phyloP scores from a whole-genome alignment of 441 rosid species.

The Melastoma candidum region DNA sequence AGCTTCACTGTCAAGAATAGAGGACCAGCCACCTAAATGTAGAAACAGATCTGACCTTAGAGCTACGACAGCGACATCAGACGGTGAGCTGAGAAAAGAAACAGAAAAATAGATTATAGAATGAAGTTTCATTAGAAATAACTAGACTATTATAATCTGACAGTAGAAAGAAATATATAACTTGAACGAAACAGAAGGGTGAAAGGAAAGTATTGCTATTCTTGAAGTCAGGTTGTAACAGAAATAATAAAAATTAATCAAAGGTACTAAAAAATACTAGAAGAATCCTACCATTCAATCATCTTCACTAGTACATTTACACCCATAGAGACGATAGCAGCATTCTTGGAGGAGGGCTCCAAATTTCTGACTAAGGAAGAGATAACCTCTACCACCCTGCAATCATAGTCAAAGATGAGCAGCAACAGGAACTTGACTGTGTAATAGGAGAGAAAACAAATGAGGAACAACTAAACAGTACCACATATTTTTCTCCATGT shows the following conservation, averaged over 20 bases:
- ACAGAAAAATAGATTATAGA: slow-evolving; percentile 2
- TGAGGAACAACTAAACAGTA: slow-evolving; percentile 21
- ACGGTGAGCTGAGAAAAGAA: slow-evolving; percentile 46
- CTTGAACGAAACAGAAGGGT: neutral
- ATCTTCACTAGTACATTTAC: slow-evolving; percentile 64
- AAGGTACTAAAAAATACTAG: slow-evolving; percentile 6
- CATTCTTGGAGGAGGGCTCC: slow-evolving; percentile 44
- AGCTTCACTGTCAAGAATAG: slow-evolving; percentile 33
- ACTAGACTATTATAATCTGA: neutral
- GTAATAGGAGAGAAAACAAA: slow-evolving; percentile 4
- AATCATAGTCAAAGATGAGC: slow-evolving; percentile 5
- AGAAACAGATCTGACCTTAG: slow-evolving; percentile 56
- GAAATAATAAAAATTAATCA: slow-evolving; percentile 7
- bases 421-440: too few relatives aligned
- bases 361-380: slow-evolving; percentile 54
- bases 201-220: neutral
- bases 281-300: slow-evolving; percentile 53
- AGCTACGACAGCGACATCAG: slow-evolving; percentile 51
- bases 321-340: slow-evolving; percentile 69
- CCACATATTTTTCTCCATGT: slow-evolving; percentile 61
- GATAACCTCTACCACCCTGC: slow-evolving; percentile 78
- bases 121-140: neutral
- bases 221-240: slow-evolving; percentile 1
- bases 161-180: neutral
- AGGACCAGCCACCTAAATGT: slow-evolving; percentile 35